A percentile compares a stretch with the other conserved stretches of the same genome.
Conservation (phyloP, 2,329 filamentous ascomycete species). For the Talaromyces sp. region DNA sequence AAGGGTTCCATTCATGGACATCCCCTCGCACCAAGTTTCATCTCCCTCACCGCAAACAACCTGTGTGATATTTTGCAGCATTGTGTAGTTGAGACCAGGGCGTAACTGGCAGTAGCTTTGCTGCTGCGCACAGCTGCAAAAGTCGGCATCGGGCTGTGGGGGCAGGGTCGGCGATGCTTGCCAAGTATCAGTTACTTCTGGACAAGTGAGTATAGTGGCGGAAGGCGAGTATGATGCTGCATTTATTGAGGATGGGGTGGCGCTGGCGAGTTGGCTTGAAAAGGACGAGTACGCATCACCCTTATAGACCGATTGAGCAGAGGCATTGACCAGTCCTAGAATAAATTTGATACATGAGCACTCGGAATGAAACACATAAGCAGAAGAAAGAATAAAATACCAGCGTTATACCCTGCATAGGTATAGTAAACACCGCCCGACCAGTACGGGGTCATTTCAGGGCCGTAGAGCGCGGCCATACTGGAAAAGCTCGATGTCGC, state of each 20-base stretch:
- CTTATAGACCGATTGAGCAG: slow-evolving; percentile 56
- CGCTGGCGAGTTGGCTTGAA: slow-evolving; percentile 61
- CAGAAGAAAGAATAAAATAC: slow-evolving; percentile 7
- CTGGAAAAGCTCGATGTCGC: slow-evolving; percentile 68
- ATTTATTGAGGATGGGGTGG: slow-evolving; percentile 60
- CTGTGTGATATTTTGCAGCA: neutral
- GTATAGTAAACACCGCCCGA: slow-evolving; percentile 96
- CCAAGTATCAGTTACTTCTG: neutral
- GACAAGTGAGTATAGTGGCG: slow-evolving; percentile 47
- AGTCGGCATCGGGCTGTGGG: neutral
- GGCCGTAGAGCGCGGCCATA: slow-evolving; percentile 70
- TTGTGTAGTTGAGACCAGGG: neutral
- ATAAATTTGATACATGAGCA: neutral
- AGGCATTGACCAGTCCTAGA: slow-evolving; percentile 40
- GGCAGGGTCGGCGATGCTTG: neutral
- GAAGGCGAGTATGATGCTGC: slow-evolving; percentile 64
- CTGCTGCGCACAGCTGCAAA: neutral
- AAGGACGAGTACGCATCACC: slow-evolving; percentile 70
- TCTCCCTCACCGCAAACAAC: neutral
- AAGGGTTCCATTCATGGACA: neutral
- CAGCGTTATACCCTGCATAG: slow-evolving; percentile 75
- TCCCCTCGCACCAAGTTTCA: neutral
- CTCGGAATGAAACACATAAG: too few relatives aligned
- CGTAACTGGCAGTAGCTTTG: neutral
- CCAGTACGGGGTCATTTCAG: slow-evolving; percentile 76